Evolutionary conservation across 2,329 filamentous ascomycete species (phyloP), one percentile per base, ranked within the genome.

Genomic region (Falciphora oryzae): DNA sequence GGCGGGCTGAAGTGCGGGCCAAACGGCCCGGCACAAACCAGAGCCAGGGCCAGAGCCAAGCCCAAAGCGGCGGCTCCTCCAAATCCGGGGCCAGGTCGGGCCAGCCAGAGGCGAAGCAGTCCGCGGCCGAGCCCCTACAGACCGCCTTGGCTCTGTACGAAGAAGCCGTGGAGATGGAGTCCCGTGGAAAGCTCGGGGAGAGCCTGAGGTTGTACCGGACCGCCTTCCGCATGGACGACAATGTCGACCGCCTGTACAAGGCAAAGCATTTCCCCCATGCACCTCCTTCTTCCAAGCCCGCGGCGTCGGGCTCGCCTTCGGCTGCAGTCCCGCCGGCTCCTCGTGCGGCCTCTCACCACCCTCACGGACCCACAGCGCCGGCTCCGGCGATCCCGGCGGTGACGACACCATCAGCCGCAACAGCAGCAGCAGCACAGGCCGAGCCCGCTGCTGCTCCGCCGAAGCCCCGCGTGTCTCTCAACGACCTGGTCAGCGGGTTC

Each of bases 111-210:
- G 8, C 44, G 18, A 18, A 53, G 7, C 18, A 53, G 7, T 4
- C 22, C 44, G 44, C 44, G 18, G 44, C 44, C 18, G 44, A 53
- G 16, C 7, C 44, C 1, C 35, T 35, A 18, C 25, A 61, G 38
- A 53, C 93, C 14, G 95, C 95, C 0, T 78, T 99, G 22, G 95
- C 98, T 70, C 91, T 97, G 75, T 98, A 95, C 71, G 95, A 98
- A 74, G 87, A 86, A 73, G 95, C 94, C 4, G 93, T 97, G 65
- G 90, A 96, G 76, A 93, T 89, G 75, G 95, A 99, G 77, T 85
- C 83, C 0, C 86, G 90, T 70, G 95, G 95, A 0, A 95, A 87
- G 67, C 81, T 98, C 62, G 93, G 93, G 6, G 94, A 98, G 68
- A 98, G 94, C 73, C 75, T 99, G 64, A 87, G 85, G 68, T 83